These are phyloP conservation scores for Tritrichomonas musculus DNA, from an alignment of 208 protist species.

Conservation along the genomic window DNA sequence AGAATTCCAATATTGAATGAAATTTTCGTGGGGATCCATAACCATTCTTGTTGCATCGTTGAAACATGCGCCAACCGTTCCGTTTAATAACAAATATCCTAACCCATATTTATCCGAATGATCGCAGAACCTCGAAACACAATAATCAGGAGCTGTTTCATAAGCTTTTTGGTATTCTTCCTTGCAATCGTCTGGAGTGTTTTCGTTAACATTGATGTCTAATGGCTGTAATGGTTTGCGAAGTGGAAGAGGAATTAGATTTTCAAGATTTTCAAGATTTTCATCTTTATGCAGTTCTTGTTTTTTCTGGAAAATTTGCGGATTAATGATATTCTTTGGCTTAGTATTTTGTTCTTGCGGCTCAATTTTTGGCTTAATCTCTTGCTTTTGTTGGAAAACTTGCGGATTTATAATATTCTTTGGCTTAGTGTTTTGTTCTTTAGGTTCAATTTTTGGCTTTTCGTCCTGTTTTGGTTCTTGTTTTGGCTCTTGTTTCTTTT, in stretches of 20 bases:
- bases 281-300: too few relatives aligned
- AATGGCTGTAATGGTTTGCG: not conserved
- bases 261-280: not conserved
- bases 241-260: not conserved
- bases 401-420: too few relatives aligned
- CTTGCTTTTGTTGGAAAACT: too few relatives aligned
- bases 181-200: not conserved
- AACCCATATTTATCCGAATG: conserved; percentile 85
- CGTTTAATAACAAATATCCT: conserved; percentile 79
- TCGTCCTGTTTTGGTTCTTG: too few relatives aligned
- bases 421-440: too few relatives aligned
- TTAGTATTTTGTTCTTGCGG: too few relatives aligned
- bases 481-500: not conserved
- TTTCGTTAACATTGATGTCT: not conserved
- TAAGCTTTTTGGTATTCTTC: conserved; percentile 53
- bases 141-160: conserved; percentile 74
- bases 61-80: conserved; percentile 83
- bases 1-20: not conserved
- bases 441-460: too few relatives aligned
- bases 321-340: too few relatives aligned
- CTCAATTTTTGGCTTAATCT: too few relatives aligned
- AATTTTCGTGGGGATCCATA: conserved; percentile 58
- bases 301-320: too few relatives aligned
- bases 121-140: conserved; percentile 26
- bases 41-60: conserved; percentile 91